These are phyloP conservation scores for Boletus patriciae DNA, from an alignment of 768 basidiomycete species.

Conservation along the genomic window DNA sequence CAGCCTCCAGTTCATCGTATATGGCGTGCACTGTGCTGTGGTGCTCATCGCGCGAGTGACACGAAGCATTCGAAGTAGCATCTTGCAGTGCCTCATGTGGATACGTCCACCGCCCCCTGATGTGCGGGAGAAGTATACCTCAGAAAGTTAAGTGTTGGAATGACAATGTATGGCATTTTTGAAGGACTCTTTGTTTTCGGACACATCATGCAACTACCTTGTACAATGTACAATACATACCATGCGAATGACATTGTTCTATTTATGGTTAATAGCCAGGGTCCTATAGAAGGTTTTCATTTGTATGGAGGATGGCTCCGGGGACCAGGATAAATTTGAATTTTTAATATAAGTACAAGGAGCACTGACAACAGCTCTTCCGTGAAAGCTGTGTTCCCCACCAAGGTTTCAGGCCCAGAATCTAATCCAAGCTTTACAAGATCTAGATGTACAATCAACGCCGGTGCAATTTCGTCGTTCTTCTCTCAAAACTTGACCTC, in stretches of 20 bases:
- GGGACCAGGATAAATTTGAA: neutral
- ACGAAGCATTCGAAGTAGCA: conserved; percentile 10
- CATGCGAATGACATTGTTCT: neutral
- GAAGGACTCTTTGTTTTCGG: neutral
- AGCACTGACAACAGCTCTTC: neutral
- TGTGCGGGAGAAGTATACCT: conserved; percentile 9
- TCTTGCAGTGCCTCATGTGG: conserved; percentile 14
- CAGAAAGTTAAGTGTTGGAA: neutral
- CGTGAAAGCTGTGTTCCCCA: neutral
- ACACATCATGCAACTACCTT: neutral
- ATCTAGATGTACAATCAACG: neutral
- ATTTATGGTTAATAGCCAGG: neutral
- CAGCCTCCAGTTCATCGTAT: conserved; percentile 66
- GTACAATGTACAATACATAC: conserved; percentile 11
- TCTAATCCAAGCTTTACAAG: neutral
- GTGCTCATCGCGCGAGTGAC: conserved; percentile 9
- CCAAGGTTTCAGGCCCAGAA: neutral
- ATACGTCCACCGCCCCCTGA: conserved; percentile 11
- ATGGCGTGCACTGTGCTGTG: conserved; percentile 38
- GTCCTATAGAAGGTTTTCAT: neutral
- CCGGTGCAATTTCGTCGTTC: neutral
- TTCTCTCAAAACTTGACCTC: conserved; percentile 20
- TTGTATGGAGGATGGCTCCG: neutral
- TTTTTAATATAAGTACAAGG: neutral
- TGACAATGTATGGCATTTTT: neutral